A percentile compares a stretch with the other conserved stretches of the same genome.
These are phyloP conservation scores for Truncatella angustata DNA, from an alignment of 2,329 filamentous ascomycete genomes.

Conservation along the genomic window DNA sequence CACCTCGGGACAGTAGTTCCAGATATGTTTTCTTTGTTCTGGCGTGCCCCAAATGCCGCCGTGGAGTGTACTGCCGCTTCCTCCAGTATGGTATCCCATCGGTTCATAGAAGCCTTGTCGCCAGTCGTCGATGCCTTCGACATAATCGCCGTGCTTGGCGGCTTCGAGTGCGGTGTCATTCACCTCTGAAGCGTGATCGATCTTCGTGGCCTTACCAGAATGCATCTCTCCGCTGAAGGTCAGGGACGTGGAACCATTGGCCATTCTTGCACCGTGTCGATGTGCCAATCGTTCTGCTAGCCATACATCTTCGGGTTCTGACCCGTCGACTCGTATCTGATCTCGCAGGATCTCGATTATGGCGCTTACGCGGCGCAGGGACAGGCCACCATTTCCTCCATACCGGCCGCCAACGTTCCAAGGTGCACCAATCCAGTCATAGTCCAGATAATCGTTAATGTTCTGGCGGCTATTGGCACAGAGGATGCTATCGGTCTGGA, in stretches of 20 bases:
- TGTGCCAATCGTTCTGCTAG: conserved; percentile 50
- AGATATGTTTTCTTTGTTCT: conserved; percentile 47
- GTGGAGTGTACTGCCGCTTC: conserved; percentile 44
- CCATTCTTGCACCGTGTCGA: conserved; percentile 45
- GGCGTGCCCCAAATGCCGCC: conserved; percentile 47
- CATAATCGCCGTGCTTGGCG: conserved; percentile 28
- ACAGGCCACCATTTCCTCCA: conserved; percentile 52
- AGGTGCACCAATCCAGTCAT: conserved; percentile 54
- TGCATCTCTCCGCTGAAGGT: conserved; percentile 51
- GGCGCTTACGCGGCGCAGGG: conserved; percentile 49
- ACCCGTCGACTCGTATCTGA: conserved; percentile 41
- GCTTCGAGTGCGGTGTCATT: conserved; percentile 25
- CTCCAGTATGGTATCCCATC: conserved; percentile 58
- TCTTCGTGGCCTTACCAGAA: conserved; percentile 30
- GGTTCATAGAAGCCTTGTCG: conserved; percentile 53
- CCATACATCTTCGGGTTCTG: conserved; percentile 57
- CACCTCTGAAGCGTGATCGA: conserved; percentile 19
- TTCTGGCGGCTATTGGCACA: conserved; percentile 49
- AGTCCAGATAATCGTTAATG: conserved; percentile 49
- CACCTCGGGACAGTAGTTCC: conserved; percentile 57
- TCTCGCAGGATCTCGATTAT: conserved; percentile 51
- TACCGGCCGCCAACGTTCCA: conserved; percentile 41
- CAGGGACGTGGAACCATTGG: conserved; percentile 48
- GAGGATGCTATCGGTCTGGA: conserved; percentile 54
- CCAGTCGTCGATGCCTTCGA: conserved; percentile 47